These are phyloP conservation scores for Wallacemonas sp. DNA, from an alignment of 208 protist species.

Conservation along the genomic window DNA sequence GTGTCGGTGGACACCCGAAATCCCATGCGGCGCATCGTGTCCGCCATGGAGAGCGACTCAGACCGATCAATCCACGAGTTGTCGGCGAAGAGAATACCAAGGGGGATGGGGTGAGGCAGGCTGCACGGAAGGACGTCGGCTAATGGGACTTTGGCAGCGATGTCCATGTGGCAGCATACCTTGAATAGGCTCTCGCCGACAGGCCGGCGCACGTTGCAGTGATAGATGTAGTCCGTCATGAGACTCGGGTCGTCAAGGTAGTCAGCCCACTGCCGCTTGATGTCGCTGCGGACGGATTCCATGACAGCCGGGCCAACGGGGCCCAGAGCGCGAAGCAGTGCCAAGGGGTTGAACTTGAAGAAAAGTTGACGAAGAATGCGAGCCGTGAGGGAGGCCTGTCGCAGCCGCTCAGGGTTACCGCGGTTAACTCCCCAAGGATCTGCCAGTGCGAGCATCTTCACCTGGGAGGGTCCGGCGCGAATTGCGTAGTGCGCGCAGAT, in stretches of 20 bases:
- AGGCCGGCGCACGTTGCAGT: constrained; percentile 61
- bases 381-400: constrained; percentile 19
- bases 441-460: constrained; percentile 35
- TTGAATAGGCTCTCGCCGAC: constrained; percentile 55
- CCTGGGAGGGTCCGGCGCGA: constrained; percentile 9
- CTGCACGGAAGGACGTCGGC: constrained; percentile 24
- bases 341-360: constrained; percentile 35
- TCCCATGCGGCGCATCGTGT: constrained; percentile 24
- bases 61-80: constrained; percentile 45
- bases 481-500: constrained; percentile 47
- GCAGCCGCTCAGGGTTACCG: constrained; percentile 14
- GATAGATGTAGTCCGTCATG: constrained; percentile 75
- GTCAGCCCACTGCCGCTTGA: constrained; percentile 38
- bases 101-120: constrained; percentile 21
- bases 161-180: constrained; percentile 49
- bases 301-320: constrained; percentile 48
- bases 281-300: constrained; percentile 43
- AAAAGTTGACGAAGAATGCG: constrained; percentile 31
- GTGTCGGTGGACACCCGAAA: constrained; percentile 27
- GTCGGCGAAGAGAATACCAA: constrained; percentile 48
- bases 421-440: constrained; percentile 67
- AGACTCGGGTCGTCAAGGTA: constrained; percentile 37
- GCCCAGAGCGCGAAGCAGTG: constrained; percentile 38
- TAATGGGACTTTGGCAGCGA: constrained; percentile 49
- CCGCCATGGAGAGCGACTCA: constrained; percentile 29